These are phyloP conservation scores for Suillus cothurnatus DNA, from an alignment of 768 basidiomycete species.

Conservation along the genomic window DNA sequence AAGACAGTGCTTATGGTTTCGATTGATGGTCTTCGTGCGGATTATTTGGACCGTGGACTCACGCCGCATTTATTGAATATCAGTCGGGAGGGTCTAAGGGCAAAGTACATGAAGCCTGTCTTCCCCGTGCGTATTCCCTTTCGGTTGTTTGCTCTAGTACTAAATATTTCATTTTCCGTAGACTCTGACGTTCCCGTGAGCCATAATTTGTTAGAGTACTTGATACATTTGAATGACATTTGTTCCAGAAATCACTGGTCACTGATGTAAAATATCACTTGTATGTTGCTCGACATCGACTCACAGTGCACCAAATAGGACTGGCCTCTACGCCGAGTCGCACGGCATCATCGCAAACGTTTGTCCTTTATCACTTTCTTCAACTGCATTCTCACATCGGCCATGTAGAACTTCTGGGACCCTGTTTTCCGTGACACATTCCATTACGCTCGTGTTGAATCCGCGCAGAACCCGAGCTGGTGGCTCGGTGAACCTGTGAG, in stretches of 20 bases:
- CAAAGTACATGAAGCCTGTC: conserved; percentile 84
- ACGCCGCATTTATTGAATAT: conserved; percentile 84
- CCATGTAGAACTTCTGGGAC: conserved; percentile 84
- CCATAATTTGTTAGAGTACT: conserved; percentile 15
- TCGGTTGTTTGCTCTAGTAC: background rate
- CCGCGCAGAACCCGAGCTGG: conserved; percentile 72
- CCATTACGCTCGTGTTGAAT: conserved; percentile 64
- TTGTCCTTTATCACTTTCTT: conserved; percentile 19
- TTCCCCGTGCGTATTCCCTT: conserved; percentile 66
- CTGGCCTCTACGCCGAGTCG: conserved; percentile 85
- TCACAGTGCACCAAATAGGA: conserved; percentile 51
- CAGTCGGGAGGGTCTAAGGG: conserved; percentile 80
- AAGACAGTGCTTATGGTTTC: conserved; percentile 83
- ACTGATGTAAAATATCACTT: conserved; percentile 57
- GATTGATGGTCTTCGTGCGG: conserved; percentile 85
- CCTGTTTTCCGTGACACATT: conserved; percentile 64
- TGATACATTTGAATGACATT: conserved; percentile 8
- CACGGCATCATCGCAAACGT: conserved; percentile 93
- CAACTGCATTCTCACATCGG: background rate
- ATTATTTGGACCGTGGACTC: conserved; percentile 83
- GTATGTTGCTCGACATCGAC: conserved; percentile 6
- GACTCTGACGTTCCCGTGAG: conserved; percentile 91
- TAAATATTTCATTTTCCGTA: conserved; percentile 31
- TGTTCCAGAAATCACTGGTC: conserved; percentile 82
- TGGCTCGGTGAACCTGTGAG: conserved; percentile 90